A percentile compares a stretch with the other conserved stretches of the same genome.
Evolutionary conservation across 2,329 filamentous ascomycete species (phyloP).

Genomic region (Talaromyces sp.): DNA sequence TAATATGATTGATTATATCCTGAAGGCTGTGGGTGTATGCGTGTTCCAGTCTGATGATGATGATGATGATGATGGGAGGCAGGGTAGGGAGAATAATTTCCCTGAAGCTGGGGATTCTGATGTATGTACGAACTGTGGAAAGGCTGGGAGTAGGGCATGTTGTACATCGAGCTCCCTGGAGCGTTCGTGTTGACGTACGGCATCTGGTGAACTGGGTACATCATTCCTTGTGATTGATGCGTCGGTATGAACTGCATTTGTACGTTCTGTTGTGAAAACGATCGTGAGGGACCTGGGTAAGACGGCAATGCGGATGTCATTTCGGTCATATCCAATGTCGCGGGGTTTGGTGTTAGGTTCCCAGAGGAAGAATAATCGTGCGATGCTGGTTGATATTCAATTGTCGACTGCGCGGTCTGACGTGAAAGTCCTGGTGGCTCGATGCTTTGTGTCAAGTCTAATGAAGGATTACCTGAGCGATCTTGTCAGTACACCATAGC

Average conservation of each 20-base stretch:
- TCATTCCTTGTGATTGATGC: constrained; percentile 25
- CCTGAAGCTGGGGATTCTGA: constrained; percentile 22
- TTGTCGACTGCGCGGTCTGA: constrained; percentile 20
- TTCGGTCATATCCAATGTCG: constrained; percentile 29
- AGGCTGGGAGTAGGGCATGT: constrained; percentile 25
- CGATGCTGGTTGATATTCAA: constrained; percentile 22
- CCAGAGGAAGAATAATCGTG: constrained; percentile 21
- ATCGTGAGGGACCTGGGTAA: constrained; percentile 18
- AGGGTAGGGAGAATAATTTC: constrained; percentile 25
- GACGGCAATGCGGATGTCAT: constrained; percentile 31
- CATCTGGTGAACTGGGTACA: constrained; percentile 29
- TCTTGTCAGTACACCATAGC: neutral
- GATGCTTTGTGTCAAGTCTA: constrained; percentile 11
- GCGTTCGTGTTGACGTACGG: constrained; percentile 18
- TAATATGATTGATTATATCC: constrained; percentile 29
- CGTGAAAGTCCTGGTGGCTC: neutral
- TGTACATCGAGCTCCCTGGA: constrained; percentile 25
- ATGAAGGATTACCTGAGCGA: constrained; percentile 4
- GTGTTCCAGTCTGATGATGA: constrained; percentile 20
- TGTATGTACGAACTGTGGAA: constrained; percentile 31
- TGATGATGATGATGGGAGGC: constrained; percentile 22
- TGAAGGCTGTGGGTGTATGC: constrained; percentile 22
- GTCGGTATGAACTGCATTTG: constrained; percentile 28
- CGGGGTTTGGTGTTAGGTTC: constrained; percentile 23
- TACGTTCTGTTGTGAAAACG: constrained; percentile 27